Conservation (phyloP, 2,329 filamentous ascomycete species). For the Ploettnerulaceae sp. region DNA sequence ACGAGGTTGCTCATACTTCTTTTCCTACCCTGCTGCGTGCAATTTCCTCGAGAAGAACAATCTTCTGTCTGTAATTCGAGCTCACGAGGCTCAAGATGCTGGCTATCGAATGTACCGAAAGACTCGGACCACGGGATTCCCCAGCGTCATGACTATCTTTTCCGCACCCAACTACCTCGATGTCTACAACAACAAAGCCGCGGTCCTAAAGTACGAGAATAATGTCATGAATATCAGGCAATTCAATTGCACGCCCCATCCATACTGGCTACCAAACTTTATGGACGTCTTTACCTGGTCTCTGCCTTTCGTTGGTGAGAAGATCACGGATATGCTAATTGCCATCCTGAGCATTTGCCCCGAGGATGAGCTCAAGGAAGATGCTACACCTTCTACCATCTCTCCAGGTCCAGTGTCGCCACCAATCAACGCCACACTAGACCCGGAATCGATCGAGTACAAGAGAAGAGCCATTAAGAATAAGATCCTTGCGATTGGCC, state of each 20-base stretch:
- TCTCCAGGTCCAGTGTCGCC: conserved; percentile 70
- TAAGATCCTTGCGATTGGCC: conserved; percentile 97
- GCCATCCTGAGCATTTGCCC: conserved; percentile 97
- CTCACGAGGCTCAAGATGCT: conserved; percentile 96
- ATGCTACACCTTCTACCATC: conserved; percentile 62
- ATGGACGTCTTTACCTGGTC: conserved; percentile 99
- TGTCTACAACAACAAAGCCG: conserved; percentile 99
- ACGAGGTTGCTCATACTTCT: conserved; percentile 97
- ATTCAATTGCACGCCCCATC: conserved; percentile 99
- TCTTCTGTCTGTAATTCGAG: conserved; percentile 90
- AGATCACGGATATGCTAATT: conserved; percentile 99
- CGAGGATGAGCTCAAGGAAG: conserved; percentile 95
- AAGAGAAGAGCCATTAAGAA: conserved; percentile 98
- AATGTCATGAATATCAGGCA: conserved; percentile 99
- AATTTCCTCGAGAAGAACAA: conserved; percentile 99
- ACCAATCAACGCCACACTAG: conserved; percentile 51
- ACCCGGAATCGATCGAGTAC: conserved; percentile 85
- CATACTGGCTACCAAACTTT: conserved; percentile 99
- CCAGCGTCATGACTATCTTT: conserved; percentile 99
- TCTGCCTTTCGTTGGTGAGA: conserved; percentile 95
- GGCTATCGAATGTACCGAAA: conserved; percentile 99
- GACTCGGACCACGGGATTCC: conserved; percentile 95
- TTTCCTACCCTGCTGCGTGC: conserved; percentile 95
- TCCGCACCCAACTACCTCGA: conserved; percentile 98
- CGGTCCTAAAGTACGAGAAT: conserved; percentile 98